phyloP scores from a whole-genome alignment of 1,139 yeast species.

The Pichia sp. region DNA sequence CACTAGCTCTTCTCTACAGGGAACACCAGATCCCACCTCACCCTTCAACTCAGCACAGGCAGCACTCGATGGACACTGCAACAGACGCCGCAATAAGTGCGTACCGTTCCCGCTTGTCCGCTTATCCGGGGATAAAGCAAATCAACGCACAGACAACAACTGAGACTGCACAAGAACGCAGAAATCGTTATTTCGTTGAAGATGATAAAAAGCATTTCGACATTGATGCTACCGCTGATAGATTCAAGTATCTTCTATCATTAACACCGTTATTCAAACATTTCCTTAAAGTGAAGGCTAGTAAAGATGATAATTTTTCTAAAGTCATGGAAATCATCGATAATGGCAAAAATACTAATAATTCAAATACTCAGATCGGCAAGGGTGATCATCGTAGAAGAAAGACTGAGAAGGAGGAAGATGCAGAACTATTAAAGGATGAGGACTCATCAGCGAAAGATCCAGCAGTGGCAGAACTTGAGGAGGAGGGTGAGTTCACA shows the following conservation, averaged over 20 bases:
- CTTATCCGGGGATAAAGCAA: no score
- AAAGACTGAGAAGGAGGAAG: slow-evolving; percentile 51
- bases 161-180: background rate
- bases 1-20: no score
- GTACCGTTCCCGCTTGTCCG: no score
- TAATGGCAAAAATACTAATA: slow-evolving; percentile 21
- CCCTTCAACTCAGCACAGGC: background rate
- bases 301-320: slow-evolving; percentile 51
- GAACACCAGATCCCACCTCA: no score
- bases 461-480: slow-evolving; percentile 38
- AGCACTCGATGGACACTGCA: no score
- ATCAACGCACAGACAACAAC: no score
- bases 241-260: slow-evolving; percentile 61
- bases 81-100: no score
- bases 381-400: slow-evolving; percentile 12
- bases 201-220: slow-evolving; percentile 43
- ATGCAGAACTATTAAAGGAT: slow-evolving; percentile 33
- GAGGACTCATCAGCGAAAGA: slow-evolving; percentile 31
- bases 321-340: slow-evolving; percentile 36
- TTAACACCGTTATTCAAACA: slow-evolving; percentile 63
- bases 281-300: slow-evolving; percentile 61
- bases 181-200: slow-evolving; percentile 36
- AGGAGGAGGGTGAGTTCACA: slow-evolving; percentile 39
- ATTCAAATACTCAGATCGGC: background rate
- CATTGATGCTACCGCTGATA: slow-evolving; percentile 47